Base-by-base conservation (phyloP, 306 rosid species). In the Mucuna pruriens region DNA sequence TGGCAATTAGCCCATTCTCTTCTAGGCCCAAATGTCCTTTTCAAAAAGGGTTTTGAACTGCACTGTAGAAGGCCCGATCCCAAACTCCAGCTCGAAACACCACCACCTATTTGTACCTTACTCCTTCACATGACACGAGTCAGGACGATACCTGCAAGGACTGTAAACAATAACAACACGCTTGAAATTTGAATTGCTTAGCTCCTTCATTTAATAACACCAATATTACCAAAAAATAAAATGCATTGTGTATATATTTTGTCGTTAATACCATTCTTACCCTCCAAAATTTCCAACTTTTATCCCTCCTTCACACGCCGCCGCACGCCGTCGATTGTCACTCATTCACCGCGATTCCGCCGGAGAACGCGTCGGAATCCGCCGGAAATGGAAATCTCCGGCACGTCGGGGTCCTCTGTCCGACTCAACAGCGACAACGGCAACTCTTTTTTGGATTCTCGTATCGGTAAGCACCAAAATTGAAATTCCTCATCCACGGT, bases 231-330 rank as follows among this genome's bases (percentile, higher is more conserved):
- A 11, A 4, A 38, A 23, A 51, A 54, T 29, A 31, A 22, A 16
- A 69, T 92, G 95, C 39, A 64, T 25, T 63, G n/a, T 74, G 33
- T 42, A 52, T 6, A 63, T n/a, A 19, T 67, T 15, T 81, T 60
- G 22, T 78, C 87, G 0, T 77, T 79, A 84, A 79, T 90, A 79
- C 79, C 90, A 34, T 64, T 87, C 72, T 78, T 90, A 52, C 92
- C 98, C 88, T 87, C 85, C 29, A 74, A 79, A 34, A 25, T 84
- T 68, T 54, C 78, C 25, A 17, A 22, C 17, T 26, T 71, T 33
- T 58, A 9, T 71, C 0, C 84, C 22, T 73, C 63, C 0, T n/a
- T n/a, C 46, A 3, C 12, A 20, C 83, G 65, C 71, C 83, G 65
- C 71, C 64, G 9, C 64, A 25, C 61, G 20, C 82, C 78, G 20